Base-by-base conservation (phyloP, 805 yeast genomes). In the Wickerhamomyces ciferrii region DNA sequence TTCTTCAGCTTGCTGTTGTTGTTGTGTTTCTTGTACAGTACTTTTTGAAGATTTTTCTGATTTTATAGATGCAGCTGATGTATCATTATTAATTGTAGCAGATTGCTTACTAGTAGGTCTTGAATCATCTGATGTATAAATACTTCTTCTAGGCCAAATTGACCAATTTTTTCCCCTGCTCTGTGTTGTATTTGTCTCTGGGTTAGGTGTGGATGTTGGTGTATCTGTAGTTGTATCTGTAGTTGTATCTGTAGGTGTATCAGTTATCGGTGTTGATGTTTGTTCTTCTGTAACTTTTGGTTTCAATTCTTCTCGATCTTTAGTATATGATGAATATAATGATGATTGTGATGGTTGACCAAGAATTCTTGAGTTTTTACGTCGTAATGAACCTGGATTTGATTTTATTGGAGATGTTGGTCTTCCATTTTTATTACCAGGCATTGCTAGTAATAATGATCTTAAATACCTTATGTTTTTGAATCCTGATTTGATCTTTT, bases 271-370 rank as follows among this genome's bases (percentile, higher is more conserved):
- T 35, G 5, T 4, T 19, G 39, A 19, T 19, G 13, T 5, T 35
- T 10, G n/a, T n/a, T 25, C 32, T 9, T n/a, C 24, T 25, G 35
- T 11, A 15, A 15, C 2, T 11, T 5, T 9, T 25, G 24, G 32
- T 11, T 24, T 27, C 31, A 27, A 13, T 13, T 13, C 31, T 10
- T 27, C 29, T 38, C 23, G 17, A 23, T 31, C 39, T 21, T n/a
- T 32, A 6, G 9, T 25, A 11, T 21, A 25, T 13, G 27, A 9
- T n/a, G 44, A 41, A n/a, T 32, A 11, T 19, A 42, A 19, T 19
- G 44, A 42, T 4, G 44, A 17, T 23, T 35, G 39, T 11, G 44
- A 42, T 7, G 32, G 32, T 10, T 27, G 17, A 3, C 44, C 44
- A 3, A 42, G 20, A 4, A 42, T 25, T 36, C 44, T 42, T 11